A percentile compares a stretch with the other conserved stretches of the same genome.
These are phyloP conservation scores for Mimosa pudica DNA, from an alignment of 306 rosid genomes.

Conservation along the genomic window DNA sequence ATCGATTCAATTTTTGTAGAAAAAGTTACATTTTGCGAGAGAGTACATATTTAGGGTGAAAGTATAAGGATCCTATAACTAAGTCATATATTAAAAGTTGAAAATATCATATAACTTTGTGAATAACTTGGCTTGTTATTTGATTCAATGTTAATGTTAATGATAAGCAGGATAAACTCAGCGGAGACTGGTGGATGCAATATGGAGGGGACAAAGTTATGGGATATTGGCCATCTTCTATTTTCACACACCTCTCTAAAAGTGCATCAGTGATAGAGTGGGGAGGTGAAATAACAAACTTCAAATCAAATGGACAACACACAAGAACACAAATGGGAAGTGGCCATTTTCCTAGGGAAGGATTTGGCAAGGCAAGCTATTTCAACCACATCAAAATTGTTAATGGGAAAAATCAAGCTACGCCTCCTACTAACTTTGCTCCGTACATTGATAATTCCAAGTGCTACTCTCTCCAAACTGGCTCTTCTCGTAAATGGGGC, in stretches of 20 bases:
- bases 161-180: neutral
- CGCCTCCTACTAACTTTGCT: neutral
- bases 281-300: neutral
- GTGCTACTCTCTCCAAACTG: neutral
- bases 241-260: neutral
- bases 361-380: neutral
- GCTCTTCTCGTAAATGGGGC: neutral
- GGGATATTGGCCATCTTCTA: neutral
- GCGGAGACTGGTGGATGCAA: constrained; percentile 3
- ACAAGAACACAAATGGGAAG: constrained; percentile 8
- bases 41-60: too few species aligned
- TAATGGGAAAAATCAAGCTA: neutral
- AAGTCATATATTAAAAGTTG: too few species aligned
- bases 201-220: neutral
- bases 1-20: too few species aligned
- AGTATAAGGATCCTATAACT: neutral
- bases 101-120: neutral
- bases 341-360: neutral
- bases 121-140: neutral
- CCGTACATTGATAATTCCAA: neutral
- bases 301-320: neutral
- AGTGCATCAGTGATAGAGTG: neutral
- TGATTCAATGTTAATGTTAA: neutral
- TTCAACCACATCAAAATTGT: neutral
- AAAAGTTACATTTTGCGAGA: too few species aligned